phyloP scores from a whole-genome alignment of 176 grass and related monocot species.

The Lolium rigidum region DNA sequence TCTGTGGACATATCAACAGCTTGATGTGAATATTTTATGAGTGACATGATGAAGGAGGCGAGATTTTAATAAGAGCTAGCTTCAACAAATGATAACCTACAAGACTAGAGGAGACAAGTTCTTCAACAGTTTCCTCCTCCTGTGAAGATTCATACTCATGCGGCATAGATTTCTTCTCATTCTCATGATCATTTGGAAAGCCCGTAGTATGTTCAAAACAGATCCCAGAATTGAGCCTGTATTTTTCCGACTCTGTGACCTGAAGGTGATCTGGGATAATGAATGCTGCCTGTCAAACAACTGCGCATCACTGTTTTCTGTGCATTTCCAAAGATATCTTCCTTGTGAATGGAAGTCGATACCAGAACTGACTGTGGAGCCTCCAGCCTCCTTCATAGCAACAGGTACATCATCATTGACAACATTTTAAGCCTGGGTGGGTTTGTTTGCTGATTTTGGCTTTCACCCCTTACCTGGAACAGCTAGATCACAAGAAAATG shows the following conservation, averaged over 20 bases:
- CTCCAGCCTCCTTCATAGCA: conserved; percentile 39
- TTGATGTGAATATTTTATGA: too few relatives aligned
- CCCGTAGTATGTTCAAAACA: too few relatives aligned
- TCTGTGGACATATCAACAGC: too few relatives aligned
- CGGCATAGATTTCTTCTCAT: too few relatives aligned
- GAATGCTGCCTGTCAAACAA: conserved; percentile 67
- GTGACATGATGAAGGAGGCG: too few relatives aligned
- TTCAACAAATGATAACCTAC: too few relatives aligned
- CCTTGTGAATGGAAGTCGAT: conserved; percentile 42
- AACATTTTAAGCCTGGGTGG: conserved; percentile 39
- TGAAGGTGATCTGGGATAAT: conserved; percentile 92
- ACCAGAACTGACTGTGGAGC: conserved; percentile 29
- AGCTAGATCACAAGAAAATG: conserved; percentile 42
- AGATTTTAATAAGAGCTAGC: too few relatives aligned
- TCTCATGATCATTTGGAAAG: too few relatives aligned
- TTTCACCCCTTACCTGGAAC: conserved; percentile 87
- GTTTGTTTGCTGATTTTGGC: conserved; percentile 61
- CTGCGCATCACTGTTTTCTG: conserved; percentile 49
- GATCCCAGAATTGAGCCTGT: conserved; percentile 76
- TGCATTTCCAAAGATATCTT: conserved; percentile 37
- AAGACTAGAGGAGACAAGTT: too few relatives aligned
- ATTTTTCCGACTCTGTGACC: conserved; percentile 75
- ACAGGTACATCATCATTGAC: conserved; percentile 38
- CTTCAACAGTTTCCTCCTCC: too few relatives aligned
- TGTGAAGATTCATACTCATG: too few relatives aligned